Evolutionary conservation across 768 basidiomycete genomes (phyloP), one percentile per base, ranked within the genome.

Genomic region (Boletus insuetus): DNA sequence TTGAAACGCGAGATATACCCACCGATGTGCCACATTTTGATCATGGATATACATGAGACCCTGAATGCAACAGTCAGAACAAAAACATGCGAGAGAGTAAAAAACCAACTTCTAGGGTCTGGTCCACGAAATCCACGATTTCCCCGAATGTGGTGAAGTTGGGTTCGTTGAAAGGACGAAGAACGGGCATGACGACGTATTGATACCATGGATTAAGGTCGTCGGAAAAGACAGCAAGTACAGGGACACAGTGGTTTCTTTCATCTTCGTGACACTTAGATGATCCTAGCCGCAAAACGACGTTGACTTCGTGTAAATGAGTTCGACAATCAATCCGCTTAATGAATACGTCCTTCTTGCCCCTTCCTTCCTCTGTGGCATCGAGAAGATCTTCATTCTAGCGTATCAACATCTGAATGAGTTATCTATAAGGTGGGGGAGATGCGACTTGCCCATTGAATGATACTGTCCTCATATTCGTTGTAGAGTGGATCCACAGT

Each of bases 1-100:
- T 9, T 32, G 6, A 11, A 34, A 5, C 4, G 16, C 7, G 6
- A 14, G 31, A 17, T 6, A 0, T 5, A 45, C 63, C 6, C 47
- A 73, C 74, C 73, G 60, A 51, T 77, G 75, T 7, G 69, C 69
- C n/a, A 75, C 63, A 20, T 64, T 59, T 43, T 69, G 61, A 5
- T 65, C 20, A 41, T 77, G 74, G 32, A 77, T 69, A 49, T 70
- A 76, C 13, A 64, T 55, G 5, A 76, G 53, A 1, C 69, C 73
- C 74, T 74, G 37, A 6, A 17, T n/a, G 2, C 6, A 0, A 16
- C 0, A 4, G 3, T 55, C 19, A 55, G 10, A 14, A 0, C 0
- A 7, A 7, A 34, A 1, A 24, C 3, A 26, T 10, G 3, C 2
- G 8, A 4, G 1, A 26, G 7, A n/a, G 13, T 3, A 22, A 32